A percentile compares a stretch with the other conserved stretches of the same genome.
Evolutionary conservation across 2,329 filamentous ascomycete species (phyloP).

Genomic region (Neopestalotiopsis clavispora): DNA sequence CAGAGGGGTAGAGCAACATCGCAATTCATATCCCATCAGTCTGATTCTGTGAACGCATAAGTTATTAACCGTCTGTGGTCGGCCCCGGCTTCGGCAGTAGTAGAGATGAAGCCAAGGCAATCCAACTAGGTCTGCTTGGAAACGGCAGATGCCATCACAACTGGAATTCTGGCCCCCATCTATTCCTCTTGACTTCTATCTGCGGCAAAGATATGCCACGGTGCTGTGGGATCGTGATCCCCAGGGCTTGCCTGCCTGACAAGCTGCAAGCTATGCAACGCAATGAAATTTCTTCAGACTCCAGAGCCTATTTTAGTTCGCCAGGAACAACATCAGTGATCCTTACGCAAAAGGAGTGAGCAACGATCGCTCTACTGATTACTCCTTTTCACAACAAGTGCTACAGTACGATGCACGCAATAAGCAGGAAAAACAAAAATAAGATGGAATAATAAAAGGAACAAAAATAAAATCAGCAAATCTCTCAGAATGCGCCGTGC

Average conservation of each 20-base stretch:
- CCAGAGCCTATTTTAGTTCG: background rate
- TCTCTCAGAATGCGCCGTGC: conserved; percentile 1
- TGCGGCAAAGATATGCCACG: background rate
- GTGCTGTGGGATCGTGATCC: background rate
- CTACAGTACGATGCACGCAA: background rate
- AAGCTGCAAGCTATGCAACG: background rate
- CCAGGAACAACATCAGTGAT: background rate
- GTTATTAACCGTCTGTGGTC: background rate
- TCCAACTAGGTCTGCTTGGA: background rate
- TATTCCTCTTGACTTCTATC: background rate
- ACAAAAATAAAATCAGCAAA: conserved; percentile 7
- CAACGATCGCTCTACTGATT: background rate
- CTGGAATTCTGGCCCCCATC: background rate
- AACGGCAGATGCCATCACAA: conserved; percentile 3
- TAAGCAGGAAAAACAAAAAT: background rate
- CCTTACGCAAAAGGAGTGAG: background rate
- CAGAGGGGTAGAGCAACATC: background rate
- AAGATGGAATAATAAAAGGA: conserved; percentile 2
- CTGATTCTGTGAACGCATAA: background rate
- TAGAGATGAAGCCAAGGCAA: background rate
- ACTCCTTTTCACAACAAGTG: background rate
- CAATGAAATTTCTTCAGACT: background rate
- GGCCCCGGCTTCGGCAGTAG: background rate
- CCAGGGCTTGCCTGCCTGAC: background rate
- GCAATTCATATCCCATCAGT: background rate